Conservation (phyloP, 768 basidiomycete species). For the Boletus vermiculosoides region DNA sequence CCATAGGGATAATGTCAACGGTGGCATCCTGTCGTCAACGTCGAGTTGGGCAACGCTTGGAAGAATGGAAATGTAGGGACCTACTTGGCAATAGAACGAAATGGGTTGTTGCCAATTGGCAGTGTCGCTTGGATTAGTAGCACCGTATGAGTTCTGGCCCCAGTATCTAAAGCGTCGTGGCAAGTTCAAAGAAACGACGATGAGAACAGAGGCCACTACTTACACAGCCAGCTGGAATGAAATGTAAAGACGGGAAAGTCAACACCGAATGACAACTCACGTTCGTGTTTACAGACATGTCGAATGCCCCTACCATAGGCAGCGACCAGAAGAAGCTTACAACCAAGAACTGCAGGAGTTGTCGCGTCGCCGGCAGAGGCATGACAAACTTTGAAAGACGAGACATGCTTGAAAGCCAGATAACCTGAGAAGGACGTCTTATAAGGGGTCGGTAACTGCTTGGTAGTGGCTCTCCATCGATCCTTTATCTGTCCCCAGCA, state of each 20-base stretch:
- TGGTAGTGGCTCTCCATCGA: neutral
- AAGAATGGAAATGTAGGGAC: neutral
- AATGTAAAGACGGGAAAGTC: neutral
- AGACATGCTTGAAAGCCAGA: neutral
- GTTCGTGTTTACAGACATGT: conserved; percentile 19
- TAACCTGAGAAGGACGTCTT: neutral
- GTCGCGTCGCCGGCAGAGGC: neutral
- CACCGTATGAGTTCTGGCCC: conserved; percentile 41
- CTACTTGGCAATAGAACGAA: conserved; percentile 33
- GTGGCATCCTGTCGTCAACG: conserved; percentile 44
- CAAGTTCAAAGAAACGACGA: neutral
- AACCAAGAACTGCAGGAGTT: neutral
- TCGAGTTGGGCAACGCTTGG: neutral
- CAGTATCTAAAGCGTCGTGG: conserved; percentile 28
- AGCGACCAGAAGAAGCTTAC: neutral
- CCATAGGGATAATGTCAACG: conserved; percentile 59
- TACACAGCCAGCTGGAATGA: conserved; percentile 21
- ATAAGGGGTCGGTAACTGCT: neutral
- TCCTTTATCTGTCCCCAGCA: conserved; percentile 11
- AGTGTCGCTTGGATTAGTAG: conserved; percentile 29
- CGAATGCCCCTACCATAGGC: conserved; percentile 13
- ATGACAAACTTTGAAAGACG: neutral
- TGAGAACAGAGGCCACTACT: neutral
- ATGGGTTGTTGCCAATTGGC: conserved; percentile 34
- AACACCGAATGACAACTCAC: conserved; percentile 8